Base-by-base conservation (phyloP, 805 yeast genomes). In the Nakazawaea laoshanensis region DNA sequence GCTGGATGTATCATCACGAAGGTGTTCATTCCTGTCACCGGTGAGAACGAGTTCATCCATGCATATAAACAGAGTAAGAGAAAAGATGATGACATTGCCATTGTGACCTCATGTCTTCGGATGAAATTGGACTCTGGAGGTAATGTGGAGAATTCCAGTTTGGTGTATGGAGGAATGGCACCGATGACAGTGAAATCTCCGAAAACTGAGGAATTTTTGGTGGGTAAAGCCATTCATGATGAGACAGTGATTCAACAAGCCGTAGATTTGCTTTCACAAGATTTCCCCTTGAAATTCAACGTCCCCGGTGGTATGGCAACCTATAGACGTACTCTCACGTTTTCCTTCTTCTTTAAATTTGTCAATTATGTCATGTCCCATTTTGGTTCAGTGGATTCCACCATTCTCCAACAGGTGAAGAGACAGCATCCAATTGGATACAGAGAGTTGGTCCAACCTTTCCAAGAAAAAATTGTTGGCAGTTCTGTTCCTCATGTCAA, bases 241-340 rank as follows among this genome's bases (percentile, higher is more conserved):
- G 42, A 40, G 8, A 37, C 35, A 1, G 47, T 55, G 14, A 40
- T 59, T 10, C 67, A 61, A 31, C 40, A 38, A 6, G 55, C 53
- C 2, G 40, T 50, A 17, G 50, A 51, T 19, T 20, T 31, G 5
- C 48, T 61, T 19, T 35, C 43, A 11, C 34, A 44, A 19, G 72
- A 65, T 38, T 63, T 50, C 39, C 48, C 57, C 11, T 47, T 65
- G 27, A 53, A 63, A 2, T 65, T 43, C 42, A 53, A 53, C 12
- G 72, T 65, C 27, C 71, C 71, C 4, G 72, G 72, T 36, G 72
- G 70, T 10, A 64, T 63, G 69, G 68, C 71, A 0, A 48, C 61
- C 2, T 65, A 59, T 40, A 48, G 72, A 31, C 46, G 63, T 24
- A 55, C 70, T n/a, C 49, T 65, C 27, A 57, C 67, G 8, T 37